A percentile compares a stretch with the other conserved stretches of the same genome.
phyloP scores from a whole-genome alignment of 805 yeast genomes.

The Candida morakotiae region DNA sequence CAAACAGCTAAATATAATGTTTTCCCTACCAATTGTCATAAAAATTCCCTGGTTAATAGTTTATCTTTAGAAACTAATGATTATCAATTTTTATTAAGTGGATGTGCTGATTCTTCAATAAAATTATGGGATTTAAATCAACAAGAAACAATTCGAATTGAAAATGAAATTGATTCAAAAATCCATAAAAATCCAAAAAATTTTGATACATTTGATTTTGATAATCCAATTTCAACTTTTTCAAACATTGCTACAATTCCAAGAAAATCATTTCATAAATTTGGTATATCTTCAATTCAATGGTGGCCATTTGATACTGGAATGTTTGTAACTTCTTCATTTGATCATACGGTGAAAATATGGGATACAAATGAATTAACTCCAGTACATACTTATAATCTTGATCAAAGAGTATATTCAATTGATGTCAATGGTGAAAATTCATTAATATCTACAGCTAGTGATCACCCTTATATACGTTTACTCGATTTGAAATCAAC shows the following conservation, averaged over 20 bases:
- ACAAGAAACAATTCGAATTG: constrained; percentile 10
- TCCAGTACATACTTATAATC: constrained; percentile 63
- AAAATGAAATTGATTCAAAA: constrained; percentile 14
- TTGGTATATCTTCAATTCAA: constrained; percentile 65
- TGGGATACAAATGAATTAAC: constrained; percentile 74
- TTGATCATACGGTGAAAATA: constrained; percentile 68
- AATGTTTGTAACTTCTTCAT: constrained; percentile 77
- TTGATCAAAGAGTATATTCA: constrained; percentile 60
- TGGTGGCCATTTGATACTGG: constrained; percentile 95
- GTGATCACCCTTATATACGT: constrained; percentile 65
- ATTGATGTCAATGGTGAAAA: constrained; percentile 48
- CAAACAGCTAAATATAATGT: constrained; percentile 18
- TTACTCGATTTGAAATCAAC: constrained; percentile 71
- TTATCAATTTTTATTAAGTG: constrained; percentile 54
- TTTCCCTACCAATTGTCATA: constrained; percentile 43
- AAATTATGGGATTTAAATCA: constrained; percentile 57
- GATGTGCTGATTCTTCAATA: constrained; percentile 68
- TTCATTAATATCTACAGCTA: constrained; percentile 67
- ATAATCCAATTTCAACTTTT: constrained; percentile 24
- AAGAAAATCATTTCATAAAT: constrained; percentile 48
- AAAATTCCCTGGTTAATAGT: constrained; percentile 53
- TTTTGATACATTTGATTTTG: constrained; percentile 28
- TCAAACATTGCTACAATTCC: constrained; percentile 31
- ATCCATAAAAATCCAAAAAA: constrained; percentile 2
- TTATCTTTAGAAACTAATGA: constrained; percentile 50